Percentiles rank a stretch among this genome's conserved stretches.
phyloP scores from a whole-genome alignment of 192 early-diverging fungal genomes.

The Spinellus fusiger region DNA sequence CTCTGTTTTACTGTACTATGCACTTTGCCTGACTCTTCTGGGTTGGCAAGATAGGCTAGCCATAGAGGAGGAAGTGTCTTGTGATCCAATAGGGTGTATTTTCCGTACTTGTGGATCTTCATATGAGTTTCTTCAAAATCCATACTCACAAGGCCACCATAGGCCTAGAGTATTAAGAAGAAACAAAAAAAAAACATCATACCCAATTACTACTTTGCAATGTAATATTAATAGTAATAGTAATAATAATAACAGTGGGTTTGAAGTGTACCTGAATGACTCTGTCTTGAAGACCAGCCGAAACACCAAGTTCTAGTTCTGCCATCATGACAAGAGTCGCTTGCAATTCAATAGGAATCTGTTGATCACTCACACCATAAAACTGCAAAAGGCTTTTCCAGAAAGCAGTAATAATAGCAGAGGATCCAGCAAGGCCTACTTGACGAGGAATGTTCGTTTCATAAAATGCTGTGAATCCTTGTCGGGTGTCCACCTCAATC shows the following conservation, averaged over 20 bases:
- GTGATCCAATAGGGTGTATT: slow-evolving; percentile 36
- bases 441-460: slow-evolving; percentile 61
- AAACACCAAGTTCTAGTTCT: slow-evolving; percentile 51
- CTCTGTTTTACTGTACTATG: slow-evolving; percentile 47
- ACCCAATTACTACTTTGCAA: not conserved
- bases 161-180: slow-evolving; percentile 6
- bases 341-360: slow-evolving; percentile 43
- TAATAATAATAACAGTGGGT: no score
- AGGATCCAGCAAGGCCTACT: slow-evolving; percentile 44
- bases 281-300: slow-evolving; percentile 58
- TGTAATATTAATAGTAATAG: no score
- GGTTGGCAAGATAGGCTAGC: slow-evolving; percentile 48
- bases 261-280: slow-evolving; percentile 50
- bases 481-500: slow-evolving; percentile 21
- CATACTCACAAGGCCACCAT: slow-evolving; percentile 59
- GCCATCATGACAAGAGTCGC: slow-evolving; percentile 48
- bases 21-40: slow-evolving; percentile 54
- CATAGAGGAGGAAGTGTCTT: slow-evolving; percentile 36
- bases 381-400: slow-evolving; percentile 41
- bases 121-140: slow-evolving; percentile 48
- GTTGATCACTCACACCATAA: slow-evolving; percentile 22
- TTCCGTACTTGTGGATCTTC: slow-evolving; percentile 41
- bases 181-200: not conserved
- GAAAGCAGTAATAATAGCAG: slow-evolving; percentile 53
- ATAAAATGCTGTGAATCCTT: slow-evolving; percentile 47